Evolutionary conservation across 768 basidiomycete genomes (phyloP), one percentile per base, ranked within the genome.

Genomic region (Terana coerulea): DNA sequence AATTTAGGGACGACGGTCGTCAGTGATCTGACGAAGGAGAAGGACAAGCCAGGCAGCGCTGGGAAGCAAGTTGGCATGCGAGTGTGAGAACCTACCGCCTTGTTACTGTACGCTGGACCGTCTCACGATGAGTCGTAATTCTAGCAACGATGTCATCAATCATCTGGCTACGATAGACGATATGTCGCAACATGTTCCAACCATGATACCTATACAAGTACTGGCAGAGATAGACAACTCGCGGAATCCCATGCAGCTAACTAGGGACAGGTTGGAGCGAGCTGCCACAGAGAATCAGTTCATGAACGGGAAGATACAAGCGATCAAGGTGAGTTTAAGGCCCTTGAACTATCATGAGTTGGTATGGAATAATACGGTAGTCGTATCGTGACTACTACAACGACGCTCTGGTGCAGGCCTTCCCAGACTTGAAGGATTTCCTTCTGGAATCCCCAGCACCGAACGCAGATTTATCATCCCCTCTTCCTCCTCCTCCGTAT

Each of bases 221-320:
- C 70, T 88, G 26, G 75, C 77, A 22, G 91, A 92, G 56, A 86
- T 92, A 52, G 91, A 93, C 72, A 84, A 81, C 57, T 74, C 83
- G 3, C 78, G 81, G 39, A 91, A 92, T 63, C 91, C 90, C 3
- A 84, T 88, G 83, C 82, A 84, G 62, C 72, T 91, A 46, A 91
- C 91, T 15, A 80, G 81, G 56, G 89, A 91, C 52, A 76, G 87
- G 45, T 67, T 93, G 12, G 91, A 93, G 69, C 77, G 89, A 47
- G 81, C 88, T 0, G 88, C 91, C 26, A 87, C 88, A 2, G 91
- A 93, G 70, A 93, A 93, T 63, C 91, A 91, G 62, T 92, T 91
- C 57, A 89, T 91, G 86, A 90, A 92, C 61, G 90, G 88, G 25
- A 91, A 92, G 63, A 88, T 93, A 33, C 75, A 78, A 39, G 91